These are phyloP conservation scores for Juglanconis sp. DNA, from an alignment of 2,329 filamentous ascomycete species.

Conservation along the genomic window DNA sequence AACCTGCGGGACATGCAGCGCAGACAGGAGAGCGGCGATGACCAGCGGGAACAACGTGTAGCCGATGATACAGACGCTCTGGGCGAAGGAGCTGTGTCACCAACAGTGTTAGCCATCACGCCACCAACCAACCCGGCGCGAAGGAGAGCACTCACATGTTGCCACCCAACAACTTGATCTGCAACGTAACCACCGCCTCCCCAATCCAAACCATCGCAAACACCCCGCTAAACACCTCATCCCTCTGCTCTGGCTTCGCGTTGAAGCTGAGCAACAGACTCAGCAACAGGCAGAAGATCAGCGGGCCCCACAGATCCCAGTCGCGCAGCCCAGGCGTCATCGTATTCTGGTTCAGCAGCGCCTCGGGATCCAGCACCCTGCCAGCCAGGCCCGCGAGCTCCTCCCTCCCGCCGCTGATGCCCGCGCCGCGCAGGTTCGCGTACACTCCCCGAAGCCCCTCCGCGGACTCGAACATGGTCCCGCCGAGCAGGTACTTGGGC, in stretches of 20 bases:
- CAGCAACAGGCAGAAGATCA: constrained; percentile 88
- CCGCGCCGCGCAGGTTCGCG: constrained; percentile 57
- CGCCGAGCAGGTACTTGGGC: constrained; percentile 84
- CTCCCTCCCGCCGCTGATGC: constrained; percentile 57
- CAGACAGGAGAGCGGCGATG: constrained; percentile 85
- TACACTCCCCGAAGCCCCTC: constrained; percentile 58
- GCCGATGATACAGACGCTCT: constrained; percentile 95
- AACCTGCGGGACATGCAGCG: constrained; percentile 74
- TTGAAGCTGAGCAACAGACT: constrained; percentile 84
- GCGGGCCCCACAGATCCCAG: constrained; percentile 97
- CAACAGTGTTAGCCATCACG: constrained; percentile 3
- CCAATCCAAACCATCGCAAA: constrained; percentile 97
- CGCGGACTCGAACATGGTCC: constrained; percentile 59
- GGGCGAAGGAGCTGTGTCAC: constrained; percentile 79
- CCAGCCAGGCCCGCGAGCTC: constrained; percentile 61
- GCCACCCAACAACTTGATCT: constrained; percentile 93
- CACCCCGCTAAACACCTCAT: constrained; percentile 89
- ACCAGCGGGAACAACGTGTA: constrained; percentile 98
- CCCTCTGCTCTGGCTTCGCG: constrained; percentile 75
- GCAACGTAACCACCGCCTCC: constrained; percentile 92
- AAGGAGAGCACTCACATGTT: constrained; percentile 73
- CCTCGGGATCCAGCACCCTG: constrained; percentile 62
- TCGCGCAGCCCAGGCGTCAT: constrained; percentile 91
- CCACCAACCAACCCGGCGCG: constrained; percentile 18
- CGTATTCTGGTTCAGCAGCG: constrained; percentile 56